phyloP scores from a whole-genome alignment of 2,329 filamentous ascomycete species.

The Xylaria sp. region DNA sequence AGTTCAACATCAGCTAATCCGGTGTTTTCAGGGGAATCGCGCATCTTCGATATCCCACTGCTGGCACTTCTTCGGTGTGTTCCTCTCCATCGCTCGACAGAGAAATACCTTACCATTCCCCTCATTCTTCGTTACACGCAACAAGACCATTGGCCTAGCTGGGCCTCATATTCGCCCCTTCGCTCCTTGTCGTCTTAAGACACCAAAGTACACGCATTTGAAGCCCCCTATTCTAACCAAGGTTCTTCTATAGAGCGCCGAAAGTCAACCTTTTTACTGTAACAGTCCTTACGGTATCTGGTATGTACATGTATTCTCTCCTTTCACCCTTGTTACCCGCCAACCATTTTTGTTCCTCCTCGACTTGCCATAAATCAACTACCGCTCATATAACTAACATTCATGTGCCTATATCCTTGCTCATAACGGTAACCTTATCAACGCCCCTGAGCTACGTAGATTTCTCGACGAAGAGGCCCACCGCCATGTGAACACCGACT shows the following conservation, averaged over 20 bases:
- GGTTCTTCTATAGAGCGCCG: slow-evolving; percentile 51
- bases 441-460: slow-evolving; percentile 72
- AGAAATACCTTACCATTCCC: not conserved
- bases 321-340: not conserved
- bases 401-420: slow-evolving; percentile 58
- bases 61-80: slow-evolving; percentile 71
- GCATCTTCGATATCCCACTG: slow-evolving; percentile 80
- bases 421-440: slow-evolving; percentile 82
- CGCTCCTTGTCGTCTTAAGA: not conserved
- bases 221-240: slow-evolving; percentile 8
- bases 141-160: not conserved
- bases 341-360: not conserved
- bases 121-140: not conserved
- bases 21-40: slow-evolving; percentile 56
- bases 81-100: not conserved
- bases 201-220: not conserved
- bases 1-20: slow-evolving; percentile 9
- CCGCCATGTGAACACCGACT: slow-evolving; percentile 71
- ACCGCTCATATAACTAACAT: slow-evolving; percentile 1
- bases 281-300: slow-evolving; percentile 80
- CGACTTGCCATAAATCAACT: not conserved
- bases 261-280: slow-evolving; percentile 84
- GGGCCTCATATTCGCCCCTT: not conserved
- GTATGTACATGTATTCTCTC: slow-evolving; percentile 22
- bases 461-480: slow-evolving; percentile 66